Evolutionary conservation across 805 yeast species (phyloP), one percentile per base, ranked within the genome.

Genomic region (Metschnikowia amazonensis): DNA sequence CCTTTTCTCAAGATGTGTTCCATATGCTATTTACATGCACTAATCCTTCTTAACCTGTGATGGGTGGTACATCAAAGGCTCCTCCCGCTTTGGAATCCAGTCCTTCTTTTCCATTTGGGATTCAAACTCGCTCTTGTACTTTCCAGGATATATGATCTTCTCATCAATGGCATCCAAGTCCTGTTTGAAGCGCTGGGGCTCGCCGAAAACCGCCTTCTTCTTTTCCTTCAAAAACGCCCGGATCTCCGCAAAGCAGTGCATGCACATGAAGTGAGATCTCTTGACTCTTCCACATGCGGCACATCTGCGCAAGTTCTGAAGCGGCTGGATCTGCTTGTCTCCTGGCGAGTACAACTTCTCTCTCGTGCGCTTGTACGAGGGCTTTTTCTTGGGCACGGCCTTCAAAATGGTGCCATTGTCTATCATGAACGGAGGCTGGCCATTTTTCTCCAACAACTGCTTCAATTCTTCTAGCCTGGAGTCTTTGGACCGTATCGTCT

Each of bases 361-460:
- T 66, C 97, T 82, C 60, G 87, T 86, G 65, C 88, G 86, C 69
- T 80, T 80, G 63, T 89, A 88, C 6, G 98, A 89, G 2, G 81
- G 81, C 66, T 89, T 90, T 79, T 90, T 89, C 74, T 94, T 94
- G 45, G 99, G 98, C 5, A 82, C 97, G 5, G 99, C 99, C 54
- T 74, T 72, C 44, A 88, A 70, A 25, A 86, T 77, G 50, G 63
- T 59, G n/a, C 95, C 96, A 53, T 81, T 76, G 54, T 81, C 86
- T 25, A 74, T 65, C 64, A 75, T 74, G 46, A 74, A 71, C 4
- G 69, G 74, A 9, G 62, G 65, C 49, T 61, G 59, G 33, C 55
- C 52, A 42, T 56, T 58, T 29, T 65, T 64, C 48, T 68, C 69
- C 30, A 77, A 54, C 50, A 69, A 66, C 54, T 72, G 66, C 43